These are phyloP conservation scores for Geosmithia putterillii DNA, from an alignment of 2,329 filamentous ascomycete genomes.

Conservation along the genomic window DNA sequence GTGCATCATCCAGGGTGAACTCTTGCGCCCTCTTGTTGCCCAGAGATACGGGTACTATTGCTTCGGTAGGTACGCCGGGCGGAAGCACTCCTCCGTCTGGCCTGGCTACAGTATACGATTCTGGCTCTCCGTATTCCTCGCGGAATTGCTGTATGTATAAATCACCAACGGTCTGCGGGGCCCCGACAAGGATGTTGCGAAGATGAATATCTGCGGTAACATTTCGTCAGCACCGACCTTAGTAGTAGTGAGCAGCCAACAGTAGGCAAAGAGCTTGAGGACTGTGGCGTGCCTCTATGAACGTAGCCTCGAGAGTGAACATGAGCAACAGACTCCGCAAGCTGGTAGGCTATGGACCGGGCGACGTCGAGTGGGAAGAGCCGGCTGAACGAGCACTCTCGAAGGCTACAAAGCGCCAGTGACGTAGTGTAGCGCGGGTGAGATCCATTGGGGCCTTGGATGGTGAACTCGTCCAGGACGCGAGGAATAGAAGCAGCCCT, in stretches of 20 bases:
- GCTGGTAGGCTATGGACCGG: slow-evolving; percentile 9
- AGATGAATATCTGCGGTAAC: slow-evolving; percentile 8
- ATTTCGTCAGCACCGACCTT: too few species aligned
- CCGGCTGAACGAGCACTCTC: neutral
- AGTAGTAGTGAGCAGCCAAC: too few species aligned
- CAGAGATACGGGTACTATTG: slow-evolving; percentile 8
- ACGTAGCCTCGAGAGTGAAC: slow-evolving; percentile 14
- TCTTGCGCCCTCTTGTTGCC: slow-evolving; percentile 14
- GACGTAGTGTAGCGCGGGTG: too few species aligned
- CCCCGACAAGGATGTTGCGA: slow-evolving; percentile 10
- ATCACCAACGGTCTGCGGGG: slow-evolving; percentile 11
- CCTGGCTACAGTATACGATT: slow-evolving; percentile 12
- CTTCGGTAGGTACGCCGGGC: slow-evolving; percentile 12
- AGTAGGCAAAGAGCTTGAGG: too few species aligned
- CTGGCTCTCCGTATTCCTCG: slow-evolving; percentile 13
- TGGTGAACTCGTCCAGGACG: too few species aligned
- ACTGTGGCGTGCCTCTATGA: slow-evolving; percentile 3
- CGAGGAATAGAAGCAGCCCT: too few species aligned
- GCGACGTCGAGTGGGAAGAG: slow-evolving; percentile 8
- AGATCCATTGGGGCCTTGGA: too few species aligned
- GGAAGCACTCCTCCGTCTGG: slow-evolving; percentile 11
- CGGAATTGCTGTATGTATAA: slow-evolving; percentile 18
- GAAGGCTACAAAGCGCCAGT: too few species aligned
- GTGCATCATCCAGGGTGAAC: slow-evolving; percentile 13
- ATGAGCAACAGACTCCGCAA: slow-evolving; percentile 14